These are phyloP conservation scores for Pythium vanterpoolii DNA, from an alignment of 352 stramenopile species.

Conservation along the genomic window DNA sequence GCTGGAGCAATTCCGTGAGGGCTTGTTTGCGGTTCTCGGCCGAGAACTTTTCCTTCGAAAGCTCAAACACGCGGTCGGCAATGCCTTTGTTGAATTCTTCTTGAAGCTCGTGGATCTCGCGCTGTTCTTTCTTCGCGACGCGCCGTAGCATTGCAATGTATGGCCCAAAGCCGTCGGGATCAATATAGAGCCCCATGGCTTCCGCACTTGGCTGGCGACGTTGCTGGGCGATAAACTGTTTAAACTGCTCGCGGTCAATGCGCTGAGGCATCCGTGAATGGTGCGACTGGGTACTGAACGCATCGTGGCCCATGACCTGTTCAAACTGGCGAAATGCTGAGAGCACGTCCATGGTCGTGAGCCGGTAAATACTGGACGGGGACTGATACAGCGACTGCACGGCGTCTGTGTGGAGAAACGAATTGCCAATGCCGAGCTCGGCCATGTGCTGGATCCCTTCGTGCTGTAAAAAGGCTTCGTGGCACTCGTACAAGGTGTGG, in stretches of 20 bases:
- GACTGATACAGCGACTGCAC: slow-evolving; percentile 66
- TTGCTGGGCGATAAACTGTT: slow-evolving; percentile 68
- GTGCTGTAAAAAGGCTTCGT: slow-evolving; percentile 56
- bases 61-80: slow-evolving; percentile 72
- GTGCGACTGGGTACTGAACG: slow-evolving; percentile 29
- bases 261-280: slow-evolving; percentile 34
- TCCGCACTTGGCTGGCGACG: slow-evolving; percentile 56
- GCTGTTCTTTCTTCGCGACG: slow-evolving; percentile 71
- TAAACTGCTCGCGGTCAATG: slow-evolving; percentile 68
- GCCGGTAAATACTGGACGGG: slow-evolving; percentile 37
- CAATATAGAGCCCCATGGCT: slow-evolving; percentile 63
- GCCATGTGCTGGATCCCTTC: slow-evolving; percentile 62
- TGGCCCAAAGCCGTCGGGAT: slow-evolving; percentile 59
- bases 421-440: slow-evolving; percentile 76
- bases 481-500: slow-evolving; percentile 75
- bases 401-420: slow-evolving; percentile 74
- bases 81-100: slow-evolving; percentile 80
- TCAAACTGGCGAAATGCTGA: slow-evolving; percentile 64
- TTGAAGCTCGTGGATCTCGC: slow-evolving; percentile 76
- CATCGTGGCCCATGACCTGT: slow-evolving; percentile 55
- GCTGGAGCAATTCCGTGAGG: slow-evolving; percentile 55
- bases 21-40: slow-evolving; percentile 73
- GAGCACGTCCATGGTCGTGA: slow-evolving; percentile 74
- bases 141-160: slow-evolving; percentile 79
- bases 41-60: slow-evolving; percentile 86